Evolutionary conservation across 192 early-diverging fungal genomes (phyloP).

Genomic region (Mortierella antarctica): DNA sequence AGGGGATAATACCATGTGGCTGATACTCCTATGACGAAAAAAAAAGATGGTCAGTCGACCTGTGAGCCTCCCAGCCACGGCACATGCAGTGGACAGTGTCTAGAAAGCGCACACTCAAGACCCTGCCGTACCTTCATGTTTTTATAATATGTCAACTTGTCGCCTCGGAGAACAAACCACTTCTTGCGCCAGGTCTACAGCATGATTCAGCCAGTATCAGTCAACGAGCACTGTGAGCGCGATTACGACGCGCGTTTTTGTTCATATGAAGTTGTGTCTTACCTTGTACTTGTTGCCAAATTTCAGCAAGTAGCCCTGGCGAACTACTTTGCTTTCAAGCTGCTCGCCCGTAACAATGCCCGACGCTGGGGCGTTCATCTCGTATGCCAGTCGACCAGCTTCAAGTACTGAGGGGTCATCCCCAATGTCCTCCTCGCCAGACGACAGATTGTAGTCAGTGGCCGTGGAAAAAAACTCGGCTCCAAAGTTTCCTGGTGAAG

Average conservation of each 20-base stretch:
- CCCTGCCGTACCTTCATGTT: conserved; percentile 55
- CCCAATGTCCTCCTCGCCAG: conserved; percentile 25
- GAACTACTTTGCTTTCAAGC: conserved; percentile 55
- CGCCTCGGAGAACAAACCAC: conserved; percentile 71
- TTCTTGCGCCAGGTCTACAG: conserved; percentile 66
- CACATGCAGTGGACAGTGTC: too few species aligned
- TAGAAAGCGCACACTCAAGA: too few species aligned
- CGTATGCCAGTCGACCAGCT: conserved; percentile 27
- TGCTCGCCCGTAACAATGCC: conserved; percentile 55
- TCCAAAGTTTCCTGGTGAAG: conserved; percentile 25
- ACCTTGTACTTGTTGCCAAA: conserved; percentile 63
- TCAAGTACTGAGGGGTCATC: conserved; percentile 7
- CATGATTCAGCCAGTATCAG: not conserved
- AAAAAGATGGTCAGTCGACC: not conserved
- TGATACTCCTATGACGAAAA: conserved; percentile 52
- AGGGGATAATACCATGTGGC: conserved; percentile 61
- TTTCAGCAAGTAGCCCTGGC: conserved; percentile 63
- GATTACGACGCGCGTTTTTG: not conserved
- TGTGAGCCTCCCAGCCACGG: not conserved
- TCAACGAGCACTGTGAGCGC: not conserved
- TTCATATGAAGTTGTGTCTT: not conserved
- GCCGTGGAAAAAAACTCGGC: conserved; percentile 18
- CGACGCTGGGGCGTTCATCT: conserved; percentile 31
- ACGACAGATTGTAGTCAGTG: conserved; percentile 6
- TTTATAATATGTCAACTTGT: conserved; percentile 69